Conservation (phyloP, 148 eudicot genomes). For the Camellia japonica region DNA sequence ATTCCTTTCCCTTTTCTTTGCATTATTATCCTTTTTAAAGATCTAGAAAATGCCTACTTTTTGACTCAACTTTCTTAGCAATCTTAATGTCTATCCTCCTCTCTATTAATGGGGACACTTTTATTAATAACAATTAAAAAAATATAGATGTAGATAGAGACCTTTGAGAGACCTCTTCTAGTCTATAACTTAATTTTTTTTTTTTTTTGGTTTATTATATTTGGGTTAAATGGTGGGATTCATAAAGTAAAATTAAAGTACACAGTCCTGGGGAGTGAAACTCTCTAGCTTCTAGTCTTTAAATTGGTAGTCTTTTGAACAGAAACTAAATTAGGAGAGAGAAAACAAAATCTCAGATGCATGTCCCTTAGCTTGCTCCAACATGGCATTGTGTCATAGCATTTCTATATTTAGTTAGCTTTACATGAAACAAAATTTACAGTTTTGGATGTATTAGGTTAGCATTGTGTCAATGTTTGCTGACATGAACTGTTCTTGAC, state of each 20-base stretch:
- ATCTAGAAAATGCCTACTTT: conserved; percentile 13
- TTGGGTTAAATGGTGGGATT: too few species aligned
- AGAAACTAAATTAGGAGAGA: neutral
- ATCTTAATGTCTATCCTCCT: neutral
- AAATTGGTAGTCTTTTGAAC: neutral
- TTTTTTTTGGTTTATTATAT: too few species aligned
- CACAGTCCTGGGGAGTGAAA: too few species aligned
- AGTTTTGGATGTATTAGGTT: neutral
- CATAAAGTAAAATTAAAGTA: too few species aligned
- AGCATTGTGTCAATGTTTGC: neutral
- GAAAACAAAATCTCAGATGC: neutral
- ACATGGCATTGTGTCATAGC: too few species aligned
- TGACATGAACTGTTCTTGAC: too few species aligned
- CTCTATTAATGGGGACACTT: conserved; percentile 7
- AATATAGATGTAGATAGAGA: neutral
- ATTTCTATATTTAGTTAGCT: neutral
- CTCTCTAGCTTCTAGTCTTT: neutral
- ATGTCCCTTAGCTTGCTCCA: neutral
- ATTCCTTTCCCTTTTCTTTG: conserved; percentile 21
- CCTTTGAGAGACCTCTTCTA: conserved; percentile 5
- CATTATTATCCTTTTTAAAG: conserved; percentile 18
- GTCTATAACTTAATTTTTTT: neutral
- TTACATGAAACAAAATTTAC: neutral
- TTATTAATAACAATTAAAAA: neutral
- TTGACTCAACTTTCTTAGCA: conserved; percentile 13